phyloP scores from a whole-genome alignment of 164 flowering plant species.

The Taxillus chinensis region DNA sequence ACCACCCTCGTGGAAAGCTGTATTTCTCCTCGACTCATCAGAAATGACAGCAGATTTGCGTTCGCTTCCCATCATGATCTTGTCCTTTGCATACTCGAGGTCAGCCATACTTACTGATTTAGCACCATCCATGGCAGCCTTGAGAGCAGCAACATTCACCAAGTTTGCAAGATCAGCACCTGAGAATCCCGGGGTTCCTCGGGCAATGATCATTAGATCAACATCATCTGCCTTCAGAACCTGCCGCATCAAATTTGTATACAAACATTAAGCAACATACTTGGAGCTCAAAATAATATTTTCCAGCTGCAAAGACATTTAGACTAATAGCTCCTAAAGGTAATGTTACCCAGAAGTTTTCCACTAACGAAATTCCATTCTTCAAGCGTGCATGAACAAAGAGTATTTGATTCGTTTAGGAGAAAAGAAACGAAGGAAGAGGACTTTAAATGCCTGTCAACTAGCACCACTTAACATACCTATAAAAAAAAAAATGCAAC shows the following conservation, averaged over 20 bases:
- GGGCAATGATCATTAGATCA: constrained; percentile 86
- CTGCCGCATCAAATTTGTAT: constrained; percentile 19
- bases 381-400: too few relatives aligned
- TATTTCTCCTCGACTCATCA: constrained; percentile 65
- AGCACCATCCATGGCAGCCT: constrained; percentile 93
- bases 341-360: too few relatives aligned
- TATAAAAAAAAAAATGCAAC: too few relatives aligned
- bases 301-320: too few relatives aligned
- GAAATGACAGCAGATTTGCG: constrained; percentile 95
- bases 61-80: constrained; percentile 88
- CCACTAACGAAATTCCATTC: too few relatives aligned
- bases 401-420: too few relatives aligned
- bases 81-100: constrained; percentile 81
- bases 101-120: constrained; percentile 78
- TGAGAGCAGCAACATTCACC: constrained; percentile 83
- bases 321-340: too few relatives aligned
- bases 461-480: too few relatives aligned
- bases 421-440: too few relatives aligned
- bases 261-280: too few relatives aligned
- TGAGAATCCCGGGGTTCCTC: constrained; percentile 90
- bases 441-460: too few relatives aligned
- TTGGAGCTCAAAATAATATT: too few relatives aligned
- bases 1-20: constrained; percentile 97
- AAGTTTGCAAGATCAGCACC: constrained; percentile 95
- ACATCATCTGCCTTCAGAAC: constrained; percentile 90